phyloP scores from a whole-genome alignment of 345 rosid genomes.

The Rhodomyrtus tomentosa region DNA sequence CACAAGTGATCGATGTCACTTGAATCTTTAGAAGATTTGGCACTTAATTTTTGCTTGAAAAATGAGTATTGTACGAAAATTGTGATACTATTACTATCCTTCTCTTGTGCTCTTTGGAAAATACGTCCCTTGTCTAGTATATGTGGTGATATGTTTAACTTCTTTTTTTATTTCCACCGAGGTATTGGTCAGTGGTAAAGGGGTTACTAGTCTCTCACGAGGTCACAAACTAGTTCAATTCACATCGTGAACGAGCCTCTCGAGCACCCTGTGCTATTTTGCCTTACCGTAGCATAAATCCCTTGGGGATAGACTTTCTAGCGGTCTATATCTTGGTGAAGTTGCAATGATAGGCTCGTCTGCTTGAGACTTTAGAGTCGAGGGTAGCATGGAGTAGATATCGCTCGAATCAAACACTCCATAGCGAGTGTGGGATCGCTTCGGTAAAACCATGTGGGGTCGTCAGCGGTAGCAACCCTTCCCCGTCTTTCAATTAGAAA shows the following conservation, averaged over 20 bases:
- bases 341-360: rapidly evolving
- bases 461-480: not conserved
- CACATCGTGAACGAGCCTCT: not conserved
- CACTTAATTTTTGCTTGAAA: not conserved
- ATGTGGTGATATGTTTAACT: not conserved
- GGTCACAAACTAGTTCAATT: not conserved
- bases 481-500: not conserved
- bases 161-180: not conserved
- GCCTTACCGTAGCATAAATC: rapidly evolving
- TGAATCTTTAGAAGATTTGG: not conserved
- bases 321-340: rapidly evolving
- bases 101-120: not conserved
- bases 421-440: not conserved
- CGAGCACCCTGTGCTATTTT: not conserved
- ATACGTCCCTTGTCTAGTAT: not conserved
- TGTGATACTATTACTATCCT: rapidly evolving
- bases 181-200: not conserved
- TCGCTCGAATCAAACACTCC: not conserved
- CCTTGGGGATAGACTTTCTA: not conserved
- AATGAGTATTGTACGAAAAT: not conserved
- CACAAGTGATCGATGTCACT: not conserved
- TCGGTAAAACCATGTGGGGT: rapidly evolving
- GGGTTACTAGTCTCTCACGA: not conserved
- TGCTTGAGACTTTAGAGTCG: rapidly evolving
- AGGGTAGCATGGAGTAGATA: not conserved